Evolutionary conservation across 176 grass and related monocot species (phyloP).

Genomic region (Rhynchospora tenuis): DNA sequence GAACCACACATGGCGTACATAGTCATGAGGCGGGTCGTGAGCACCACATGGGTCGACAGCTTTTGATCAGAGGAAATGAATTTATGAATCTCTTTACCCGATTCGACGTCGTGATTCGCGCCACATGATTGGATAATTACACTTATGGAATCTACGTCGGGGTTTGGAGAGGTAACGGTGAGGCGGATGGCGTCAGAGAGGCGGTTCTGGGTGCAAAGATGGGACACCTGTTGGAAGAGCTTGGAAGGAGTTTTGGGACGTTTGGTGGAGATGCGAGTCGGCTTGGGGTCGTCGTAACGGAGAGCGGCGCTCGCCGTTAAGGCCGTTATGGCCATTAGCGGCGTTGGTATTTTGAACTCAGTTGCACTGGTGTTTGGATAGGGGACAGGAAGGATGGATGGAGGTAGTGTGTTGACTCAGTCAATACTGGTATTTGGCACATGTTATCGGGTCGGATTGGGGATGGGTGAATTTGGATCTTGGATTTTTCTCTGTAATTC

Average conservation of each 20-base stretch:
- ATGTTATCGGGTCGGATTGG: neutral
- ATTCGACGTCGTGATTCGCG: slow-evolving; percentile 10
- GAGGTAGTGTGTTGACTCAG: neutral
- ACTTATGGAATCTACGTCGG: slow-evolving; percentile 17
- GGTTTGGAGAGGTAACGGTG: neutral
- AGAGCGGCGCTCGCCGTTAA: slow-evolving; percentile 3
- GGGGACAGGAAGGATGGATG: neutral
- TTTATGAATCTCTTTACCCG: slow-evolving; percentile 16
- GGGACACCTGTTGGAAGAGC: neutral
- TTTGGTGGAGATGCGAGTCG: slow-evolving; percentile 1
- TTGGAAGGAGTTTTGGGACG: neutral
- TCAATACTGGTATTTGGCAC: neutral
- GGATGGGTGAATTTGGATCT: neutral
- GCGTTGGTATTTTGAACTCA: neutral
- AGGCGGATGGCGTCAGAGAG: slow-evolving; percentile 5
- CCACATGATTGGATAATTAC: slow-evolving; percentile 26
- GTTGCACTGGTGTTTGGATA: neutral
- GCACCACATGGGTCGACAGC: slow-evolving; percentile 26
- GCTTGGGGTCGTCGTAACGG: slow-evolving; percentile 7
- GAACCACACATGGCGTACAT: slow-evolving; percentile 38
- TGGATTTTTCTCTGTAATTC: neutral
- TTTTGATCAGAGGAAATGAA: slow-evolving; percentile 18
- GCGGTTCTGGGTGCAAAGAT: slow-evolving; percentile 10
- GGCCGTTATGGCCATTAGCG: slow-evolving; percentile 1
- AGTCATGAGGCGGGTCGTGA: slow-evolving; percentile 41